These are phyloP conservation scores for Aureobasidium lini DNA, from an alignment of 2,329 filamentous ascomycete genomes.

Conservation along the genomic window DNA sequence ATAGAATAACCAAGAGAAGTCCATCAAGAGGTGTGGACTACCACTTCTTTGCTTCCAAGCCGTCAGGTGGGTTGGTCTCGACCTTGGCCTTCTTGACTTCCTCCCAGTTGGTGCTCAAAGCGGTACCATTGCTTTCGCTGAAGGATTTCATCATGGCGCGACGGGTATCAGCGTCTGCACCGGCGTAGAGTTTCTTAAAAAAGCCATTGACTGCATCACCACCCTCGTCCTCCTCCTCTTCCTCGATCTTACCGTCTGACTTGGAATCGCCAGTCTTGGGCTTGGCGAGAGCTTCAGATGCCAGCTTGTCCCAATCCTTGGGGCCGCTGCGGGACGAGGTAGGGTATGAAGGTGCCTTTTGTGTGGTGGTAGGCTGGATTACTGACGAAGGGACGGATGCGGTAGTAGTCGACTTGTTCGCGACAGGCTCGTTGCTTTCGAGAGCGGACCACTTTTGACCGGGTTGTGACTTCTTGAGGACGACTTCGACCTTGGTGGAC, in stretches of 20 bases:
- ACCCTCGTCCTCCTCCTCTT: conserved; percentile 45
- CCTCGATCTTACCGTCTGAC: conserved; percentile 31
- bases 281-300: conserved; percentile 37
- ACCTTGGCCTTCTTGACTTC: conserved; percentile 69
- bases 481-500: conserved; percentile 72
- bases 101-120: conserved; percentile 84
- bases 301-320: conserved; percentile 88
- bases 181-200: conserved; percentile 83
- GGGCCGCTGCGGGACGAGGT: conserved; percentile 76
- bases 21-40: background rate
- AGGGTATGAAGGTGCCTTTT: conserved; percentile 59
- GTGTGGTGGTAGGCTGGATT: conserved; percentile 12
- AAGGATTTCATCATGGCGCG: conserved; percentile 98
- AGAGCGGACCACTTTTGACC: conserved; percentile 62
- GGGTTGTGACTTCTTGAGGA: conserved; percentile 57
- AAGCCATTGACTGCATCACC: conserved; percentile 67
- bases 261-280: conserved; percentile 19
- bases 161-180: conserved; percentile 68
- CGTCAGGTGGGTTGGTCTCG: conserved; percentile 66
- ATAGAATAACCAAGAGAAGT: too few species aligned
- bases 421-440: conserved; percentile 36
- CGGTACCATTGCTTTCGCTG: conserved; percentile 85
- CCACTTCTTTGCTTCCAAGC: conserved; percentile 71
- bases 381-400: background rate
- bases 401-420: background rate